phyloP scores from a whole-genome alignment of 805 yeast genomes.

The Candida xiaguanensis region DNA sequence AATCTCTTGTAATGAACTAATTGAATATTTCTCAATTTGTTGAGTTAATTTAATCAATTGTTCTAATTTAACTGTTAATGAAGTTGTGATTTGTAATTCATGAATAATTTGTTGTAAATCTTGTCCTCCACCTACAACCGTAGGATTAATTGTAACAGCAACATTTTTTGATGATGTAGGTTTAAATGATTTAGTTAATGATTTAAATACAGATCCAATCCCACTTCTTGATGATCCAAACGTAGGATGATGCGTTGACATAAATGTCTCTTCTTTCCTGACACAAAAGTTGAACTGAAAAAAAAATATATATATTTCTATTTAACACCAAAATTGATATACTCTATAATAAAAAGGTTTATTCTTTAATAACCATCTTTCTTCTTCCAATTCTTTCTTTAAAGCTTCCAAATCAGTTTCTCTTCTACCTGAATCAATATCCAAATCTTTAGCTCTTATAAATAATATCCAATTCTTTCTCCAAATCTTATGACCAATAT shows the following conservation, averaged over 20 bases:
- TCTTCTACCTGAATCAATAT: conserved; percentile 62
- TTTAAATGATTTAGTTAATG: conserved; percentile 36
- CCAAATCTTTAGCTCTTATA: conserved; percentile 30
- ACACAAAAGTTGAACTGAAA: background rate
- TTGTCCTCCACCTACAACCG: conserved; percentile 43
- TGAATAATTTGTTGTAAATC: conserved; percentile 36
- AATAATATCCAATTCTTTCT: conserved; percentile 21
- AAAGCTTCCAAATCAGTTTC: conserved; percentile 51
- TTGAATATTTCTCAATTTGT: conserved; percentile 48
- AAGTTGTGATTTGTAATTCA: conserved; percentile 36
- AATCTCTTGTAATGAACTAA: conserved; percentile 63
- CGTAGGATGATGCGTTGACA: conserved; percentile 27
- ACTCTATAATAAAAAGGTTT: conserved; percentile 14
- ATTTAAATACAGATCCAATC: conserved; percentile 37
- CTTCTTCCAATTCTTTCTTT: conserved; percentile 51
- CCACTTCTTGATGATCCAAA: conserved; percentile 27
- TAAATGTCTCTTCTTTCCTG: conserved; percentile 1
- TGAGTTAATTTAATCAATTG: conserved; percentile 51
- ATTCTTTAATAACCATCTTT: conserved; percentile 10
- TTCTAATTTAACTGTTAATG: conserved; percentile 32
- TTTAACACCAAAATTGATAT: conserved; percentile 15
- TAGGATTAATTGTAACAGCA: conserved; percentile 38
- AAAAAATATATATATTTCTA: too few species aligned
- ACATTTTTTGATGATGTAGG: conserved; percentile 21
- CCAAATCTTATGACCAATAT: conserved; percentile 42